Evolutionary conservation across 768 basidiomycete species (phyloP), one percentile per base, ranked within the genome.

Genomic region (Cystofilobasidium ferigula): DNA sequence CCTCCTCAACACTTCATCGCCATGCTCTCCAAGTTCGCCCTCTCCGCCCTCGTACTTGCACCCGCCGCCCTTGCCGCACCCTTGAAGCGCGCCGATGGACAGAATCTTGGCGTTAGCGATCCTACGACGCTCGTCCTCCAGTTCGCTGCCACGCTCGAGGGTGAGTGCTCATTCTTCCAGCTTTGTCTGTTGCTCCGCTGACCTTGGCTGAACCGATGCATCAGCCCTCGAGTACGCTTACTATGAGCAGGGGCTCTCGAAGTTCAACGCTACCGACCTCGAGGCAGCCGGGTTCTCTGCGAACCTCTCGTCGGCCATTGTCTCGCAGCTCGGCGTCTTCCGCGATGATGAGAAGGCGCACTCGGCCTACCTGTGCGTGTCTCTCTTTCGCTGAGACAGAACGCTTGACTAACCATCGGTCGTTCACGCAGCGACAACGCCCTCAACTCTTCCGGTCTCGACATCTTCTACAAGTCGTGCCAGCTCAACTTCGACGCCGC

Each of bases 261-360:
- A 84, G 71, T 89, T 89, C 79, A 76, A 82, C 70, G 77, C 78
- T 36, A 72, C 80, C 6, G 85, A 86, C 74, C 89, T 89, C 74
- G 74, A 73, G 14, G 69, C 76, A 16, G 87, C 86, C 64, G 88
- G 88, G 32, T 89, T 85, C 76, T 69, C 79, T 6, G 80, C 80
- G 12, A 77, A 80, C n/a, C 74, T 81, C 38, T 70, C 85, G 35
- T 78, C 84, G n/a, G 73, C 82, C 26, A 80, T 88, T 48, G n/a
- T 24, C n/a, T 5, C 20, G 10, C 51, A 54, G 51, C 51, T 54
- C 7, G 30, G 18, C 12, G 30, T 54, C 30, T 54, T 54, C 51
- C 3, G 51, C 13, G 30, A 32, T 28, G 51, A 54, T 13, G 51
- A 54, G 51, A 8, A 30, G 28, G 51, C 51, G 6, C 51, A 54